Percentiles rank a stretch among this genome's conserved stretches.
phyloP scores from a whole-genome alignment of 805 yeast species.

The Suhomyces prunicola region DNA sequence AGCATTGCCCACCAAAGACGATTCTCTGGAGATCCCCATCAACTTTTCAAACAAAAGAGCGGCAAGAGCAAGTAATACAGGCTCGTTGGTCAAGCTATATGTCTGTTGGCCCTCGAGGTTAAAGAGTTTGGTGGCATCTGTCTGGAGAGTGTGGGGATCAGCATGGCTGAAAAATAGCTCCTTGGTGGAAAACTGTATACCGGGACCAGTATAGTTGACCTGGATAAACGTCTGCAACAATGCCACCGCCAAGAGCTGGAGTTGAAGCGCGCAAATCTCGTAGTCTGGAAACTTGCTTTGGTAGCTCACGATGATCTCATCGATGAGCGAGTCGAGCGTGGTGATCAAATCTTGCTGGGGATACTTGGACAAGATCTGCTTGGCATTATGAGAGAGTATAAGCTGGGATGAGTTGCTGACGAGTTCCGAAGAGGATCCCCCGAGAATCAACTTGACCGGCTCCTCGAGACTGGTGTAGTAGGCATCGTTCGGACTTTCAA shows the following conservation, averaged over 20 bases:
- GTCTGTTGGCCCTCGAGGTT: constrained; percentile 67
- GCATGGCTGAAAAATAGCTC: constrained; percentile 26
- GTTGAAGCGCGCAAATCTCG: constrained; percentile 15
- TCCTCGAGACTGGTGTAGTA: constrained; percentile 8
- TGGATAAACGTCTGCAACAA: constrained; percentile 69
- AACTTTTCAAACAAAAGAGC: constrained; percentile 36
- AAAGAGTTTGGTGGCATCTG: constrained; percentile 40
- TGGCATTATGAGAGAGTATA: constrained; percentile 14
- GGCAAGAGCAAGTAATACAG: constrained; percentile 31
- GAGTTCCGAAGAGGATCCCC: constrained; percentile 26
- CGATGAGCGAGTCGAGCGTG: constrained; percentile 17
- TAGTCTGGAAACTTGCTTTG: constrained; percentile 8
- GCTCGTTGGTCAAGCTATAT: constrained; percentile 48
- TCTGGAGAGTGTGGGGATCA: constrained; percentile 17
- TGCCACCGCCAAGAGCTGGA: constrained; percentile 51
- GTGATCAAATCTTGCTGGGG: constrained; percentile 19
- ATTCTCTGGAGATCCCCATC: constrained; percentile 30
- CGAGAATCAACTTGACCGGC: constrained; percentile 17
- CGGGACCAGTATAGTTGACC: constrained; percentile 82
- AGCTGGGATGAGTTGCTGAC: constrained; percentile 18
- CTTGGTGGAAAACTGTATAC: constrained; percentile 37
- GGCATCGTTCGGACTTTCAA: constrained; percentile 7
- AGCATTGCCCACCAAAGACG: constrained; percentile 41
- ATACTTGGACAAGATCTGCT: constrained; percentile 15
- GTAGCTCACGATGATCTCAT: constrained; percentile 10